These are phyloP conservation scores for Torrubiella hemipterigena DNA, from an alignment of 2,329 filamentous ascomycete species.

Conservation along the genomic window DNA sequence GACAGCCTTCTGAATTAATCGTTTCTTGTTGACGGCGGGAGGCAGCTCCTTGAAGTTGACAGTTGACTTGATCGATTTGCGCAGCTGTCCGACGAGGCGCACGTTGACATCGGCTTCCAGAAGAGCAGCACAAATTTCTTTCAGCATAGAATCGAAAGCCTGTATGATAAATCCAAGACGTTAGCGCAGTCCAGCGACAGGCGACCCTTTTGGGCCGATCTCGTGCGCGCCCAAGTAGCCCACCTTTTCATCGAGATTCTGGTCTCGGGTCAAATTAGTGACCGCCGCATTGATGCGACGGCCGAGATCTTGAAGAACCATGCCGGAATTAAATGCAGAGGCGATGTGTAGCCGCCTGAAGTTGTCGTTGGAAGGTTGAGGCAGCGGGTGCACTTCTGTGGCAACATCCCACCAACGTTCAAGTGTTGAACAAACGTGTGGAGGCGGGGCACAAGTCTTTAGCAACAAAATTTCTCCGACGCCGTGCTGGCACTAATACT, in stretches of 20 bases:
- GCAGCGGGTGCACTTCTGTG: background rate
- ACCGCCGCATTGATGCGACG: slow-evolving; percentile 97
- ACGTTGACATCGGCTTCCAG: slow-evolving; percentile 97
- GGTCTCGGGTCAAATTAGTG: slow-evolving; percentile 81
- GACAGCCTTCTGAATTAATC: slow-evolving; percentile 92
- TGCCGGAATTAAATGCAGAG: slow-evolving; percentile 24
- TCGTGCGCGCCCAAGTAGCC: too few relatives aligned
- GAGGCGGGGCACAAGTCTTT: slow-evolving; percentile 6
- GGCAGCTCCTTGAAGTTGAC: slow-evolving; percentile 95
- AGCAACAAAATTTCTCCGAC: slow-evolving; percentile 8
- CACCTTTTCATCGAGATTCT: slow-evolving; percentile 93
- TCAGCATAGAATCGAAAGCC: slow-evolving; percentile 97
- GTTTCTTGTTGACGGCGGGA: slow-evolving; percentile 92
- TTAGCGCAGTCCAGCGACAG: too few relatives aligned
- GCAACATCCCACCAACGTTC: slow-evolving; percentile 4
- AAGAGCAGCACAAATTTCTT: slow-evolving; percentile 92
- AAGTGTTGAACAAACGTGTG: slow-evolving; percentile 1
- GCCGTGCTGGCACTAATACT: background rate
- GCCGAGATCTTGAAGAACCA: slow-evolving; percentile 98
- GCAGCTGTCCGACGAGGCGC: slow-evolving; percentile 77
- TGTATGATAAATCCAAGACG: too few relatives aligned
- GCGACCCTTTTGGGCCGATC: too few relatives aligned
- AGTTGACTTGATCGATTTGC: slow-evolving; percentile 79
- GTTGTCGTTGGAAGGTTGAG: slow-evolving; percentile 5
- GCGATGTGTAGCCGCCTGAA: slow-evolving; percentile 3